phyloP scores from a whole-genome alignment of 2,329 filamentous ascomycete genomes.

The Mycocentrospora acerina region DNA sequence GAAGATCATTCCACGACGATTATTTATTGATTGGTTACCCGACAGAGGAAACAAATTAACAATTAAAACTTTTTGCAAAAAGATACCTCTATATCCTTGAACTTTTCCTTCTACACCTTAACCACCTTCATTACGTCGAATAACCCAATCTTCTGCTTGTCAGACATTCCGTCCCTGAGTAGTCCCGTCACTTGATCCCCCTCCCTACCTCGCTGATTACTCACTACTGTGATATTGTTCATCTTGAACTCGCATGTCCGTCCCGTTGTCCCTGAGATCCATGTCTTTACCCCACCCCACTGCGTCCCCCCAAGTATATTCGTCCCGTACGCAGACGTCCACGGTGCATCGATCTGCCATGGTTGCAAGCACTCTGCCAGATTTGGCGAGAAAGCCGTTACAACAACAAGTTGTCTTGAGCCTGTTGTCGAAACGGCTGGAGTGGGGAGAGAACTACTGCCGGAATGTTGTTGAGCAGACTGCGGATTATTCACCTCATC shows the following conservation, averaged over 20 bases:
- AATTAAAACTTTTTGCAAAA: no score
- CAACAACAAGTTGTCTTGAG: slow-evolving; percentile 47
- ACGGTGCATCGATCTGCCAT: slow-evolving; percentile 50
- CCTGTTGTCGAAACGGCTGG: slow-evolving; percentile 4
- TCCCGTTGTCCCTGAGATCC: slow-evolving; percentile 53
- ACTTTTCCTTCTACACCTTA: slow-evolving; percentile 9
- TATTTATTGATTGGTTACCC: no score
- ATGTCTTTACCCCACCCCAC: slow-evolving; percentile 47
- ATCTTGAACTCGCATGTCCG: slow-evolving; percentile 45
- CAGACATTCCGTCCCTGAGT: slow-evolving; percentile 25
- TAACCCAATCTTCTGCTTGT: slow-evolving; percentile 26
- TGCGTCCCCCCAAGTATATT: slow-evolving; percentile 49
- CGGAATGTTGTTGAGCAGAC: slow-evolving; percentile 10
- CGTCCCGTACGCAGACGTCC: slow-evolving; percentile 56
- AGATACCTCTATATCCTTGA: no score
- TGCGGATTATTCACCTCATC: slow-evolving; percentile 34
- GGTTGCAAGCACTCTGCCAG: slow-evolving; percentile 52
- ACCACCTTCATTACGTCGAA: slow-evolving; percentile 32
- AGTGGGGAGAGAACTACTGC: no score
- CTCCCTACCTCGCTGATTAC: slow-evolving; percentile 50
- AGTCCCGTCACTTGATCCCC: slow-evolving; percentile 27
- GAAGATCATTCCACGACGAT: no score
- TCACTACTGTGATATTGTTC: slow-evolving; percentile 39
- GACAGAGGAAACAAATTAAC: no score
- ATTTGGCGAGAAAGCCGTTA: slow-evolving; percentile 62